Base-by-base conservation (phyloP, 2,329 filamentous ascomycete species). In the Trichophaea hybrida region DNA sequence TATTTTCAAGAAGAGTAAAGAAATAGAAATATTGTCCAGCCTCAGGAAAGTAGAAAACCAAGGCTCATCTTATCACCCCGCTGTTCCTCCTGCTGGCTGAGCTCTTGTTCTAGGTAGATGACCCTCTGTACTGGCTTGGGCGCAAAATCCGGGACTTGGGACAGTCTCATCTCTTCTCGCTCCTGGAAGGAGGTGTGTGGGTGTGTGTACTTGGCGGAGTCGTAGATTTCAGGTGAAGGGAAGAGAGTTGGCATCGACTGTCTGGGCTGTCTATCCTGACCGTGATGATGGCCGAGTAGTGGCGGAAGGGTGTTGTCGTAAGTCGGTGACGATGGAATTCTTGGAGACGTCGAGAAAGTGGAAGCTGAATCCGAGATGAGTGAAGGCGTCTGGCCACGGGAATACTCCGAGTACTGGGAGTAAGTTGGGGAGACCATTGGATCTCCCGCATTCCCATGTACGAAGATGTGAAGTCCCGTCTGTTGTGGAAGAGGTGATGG, bases 291-390 rank as follows among this genome's bases (percentile, higher is more conserved):
- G 50, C 63, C 60, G 10, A 59, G 59, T 4, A 68, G 57, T 1
- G 66, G 66, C 32, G 67, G 66, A 3, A 68, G 59, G 10, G 59
- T 38, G 57, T 66, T 68, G 13, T 63, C 61, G 48, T 63, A 57
- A 15, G 62, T 55, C 15, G 67, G 72, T 71, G 58, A 73, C 68
- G 56, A 66, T 44, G 71, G 69, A 54, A 72, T 60, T 64, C 69
- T 74, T 13, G 81, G 80, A 8, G 82, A 84, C 34, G 77, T 77
- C 3, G 81, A 82, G 69, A 80, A 80, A 59, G 79, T 76, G 1
- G 82, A 84, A 63, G 79, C 78, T 33, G 75, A 75, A 70, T 93
- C 87, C 0, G 86, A 88, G 54, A 86, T 76, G 63, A 88, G 76
- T 1, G 84, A 86, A 5, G 84, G 84, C 4, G 82, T 80, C 34